These are phyloP conservation scores for Prototheca wickerhamii DNA, from an alignment of 163 green algal species.

Conservation along the genomic window DNA sequence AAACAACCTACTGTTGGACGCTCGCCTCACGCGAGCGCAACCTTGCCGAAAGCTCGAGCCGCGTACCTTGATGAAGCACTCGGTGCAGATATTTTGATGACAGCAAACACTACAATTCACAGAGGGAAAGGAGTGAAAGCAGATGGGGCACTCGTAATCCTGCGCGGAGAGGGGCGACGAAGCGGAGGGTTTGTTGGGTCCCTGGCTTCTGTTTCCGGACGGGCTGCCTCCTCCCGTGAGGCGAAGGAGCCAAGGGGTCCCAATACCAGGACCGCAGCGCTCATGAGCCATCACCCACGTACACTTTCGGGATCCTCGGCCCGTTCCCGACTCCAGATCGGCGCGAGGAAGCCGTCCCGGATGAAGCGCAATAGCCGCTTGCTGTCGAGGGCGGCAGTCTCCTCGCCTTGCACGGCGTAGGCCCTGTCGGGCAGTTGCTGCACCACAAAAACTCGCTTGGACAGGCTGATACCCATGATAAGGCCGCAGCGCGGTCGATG, in stretches of 20 bases:
- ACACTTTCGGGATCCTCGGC: neutral
- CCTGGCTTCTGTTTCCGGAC: too few relatives aligned
- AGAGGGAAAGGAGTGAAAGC: neutral
- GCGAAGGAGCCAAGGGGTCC: too few relatives aligned
- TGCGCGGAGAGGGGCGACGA: neutral
- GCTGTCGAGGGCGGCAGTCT: neutral
- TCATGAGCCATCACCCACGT: neutral
- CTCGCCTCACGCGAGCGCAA: neutral
- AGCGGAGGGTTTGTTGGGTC: neutral
- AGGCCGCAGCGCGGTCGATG: neutral
- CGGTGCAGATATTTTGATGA: neutral
- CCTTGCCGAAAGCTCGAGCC: neutral
- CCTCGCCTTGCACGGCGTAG: neutral
- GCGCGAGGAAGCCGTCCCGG: neutral
- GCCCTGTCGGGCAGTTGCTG: neutral
- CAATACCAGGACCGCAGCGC: too few relatives aligned
- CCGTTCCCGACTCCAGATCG: neutral
- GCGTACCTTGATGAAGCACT: neutral
- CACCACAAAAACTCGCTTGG: neutral
- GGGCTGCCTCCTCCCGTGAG: too few relatives aligned
- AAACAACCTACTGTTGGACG: too few relatives aligned
- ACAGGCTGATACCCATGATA: neutral
- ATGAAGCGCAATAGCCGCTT: neutral
- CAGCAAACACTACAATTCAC: neutral
- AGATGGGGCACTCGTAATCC: slow-evolving; percentile 3